Base-by-base conservation (phyloP, 306 rosid genomes). In the Trifolium repens region DNA sequence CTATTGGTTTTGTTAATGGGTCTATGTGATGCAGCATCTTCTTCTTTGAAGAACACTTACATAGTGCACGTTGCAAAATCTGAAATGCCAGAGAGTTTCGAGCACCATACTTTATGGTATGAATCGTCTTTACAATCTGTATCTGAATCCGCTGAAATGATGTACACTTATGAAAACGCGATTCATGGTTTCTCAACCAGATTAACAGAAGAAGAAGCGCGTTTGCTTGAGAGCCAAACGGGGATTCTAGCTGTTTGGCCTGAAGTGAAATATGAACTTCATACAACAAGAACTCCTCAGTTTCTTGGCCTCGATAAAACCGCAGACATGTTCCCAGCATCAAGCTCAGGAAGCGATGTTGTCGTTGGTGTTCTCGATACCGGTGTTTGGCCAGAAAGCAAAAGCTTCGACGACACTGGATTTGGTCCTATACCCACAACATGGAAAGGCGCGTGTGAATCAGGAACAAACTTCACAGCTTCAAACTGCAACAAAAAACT, bases 331-430 rank as follows among this genome's bases (percentile, higher is more conserved):
- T 69, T 78, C 34, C 93, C 91, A 0, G 89, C 82, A 10, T 86
- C 97, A 0, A 65, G 62, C 8, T 72, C 91, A 0, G 81, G 4
- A 0, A 69, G 85, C 42, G 98, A 94, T 4, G 91, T 94, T 12
- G 52, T 91, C 27, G 1, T 94, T 0, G 93, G 96, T 2, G 91
- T 94, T 0, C 72, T 94, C 5, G 98, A 94, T 50, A 94, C 96
- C 0, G 98, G 96, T 0, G 83, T 94, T 24, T 91, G 93, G 96
- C 98, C 96, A 0, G 97, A 94, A 62, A 94, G 97, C 78, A 91
- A 91, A 72, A 94, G 98, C 89, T 91, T 86, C 52, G 89, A 87
- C 63, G 98, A 91, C 34, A 27, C 87, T 0, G 96, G 94, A 1
- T 83, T 91, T 4, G 96, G 93, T 66, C 91, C 98, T 27, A 64